phyloP scores from a whole-genome alignment of 1,139 yeast genomes.

The Meyerozyma carpophila region DNA sequence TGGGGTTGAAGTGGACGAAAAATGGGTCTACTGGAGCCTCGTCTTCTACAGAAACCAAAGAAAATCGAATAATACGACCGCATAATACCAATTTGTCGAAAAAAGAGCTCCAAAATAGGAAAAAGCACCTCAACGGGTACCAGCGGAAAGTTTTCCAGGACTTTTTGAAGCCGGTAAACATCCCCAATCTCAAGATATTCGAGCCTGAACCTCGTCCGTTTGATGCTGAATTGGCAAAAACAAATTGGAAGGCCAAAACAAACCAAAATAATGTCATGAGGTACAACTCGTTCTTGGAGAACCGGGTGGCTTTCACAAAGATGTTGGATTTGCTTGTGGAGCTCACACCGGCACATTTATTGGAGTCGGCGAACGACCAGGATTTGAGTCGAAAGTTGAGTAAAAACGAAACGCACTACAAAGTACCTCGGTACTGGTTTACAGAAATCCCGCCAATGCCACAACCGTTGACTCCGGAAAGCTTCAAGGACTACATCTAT shows the following conservation, averaged over 20 bases:
- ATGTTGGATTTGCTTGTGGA: conserved; percentile 29
- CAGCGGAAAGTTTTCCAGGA: conserved; percentile 27
- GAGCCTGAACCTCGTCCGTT: conserved; percentile 18
- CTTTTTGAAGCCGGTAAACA: conserved; percentile 31
- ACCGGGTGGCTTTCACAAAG: conserved; percentile 23
- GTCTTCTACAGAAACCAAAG: neutral
- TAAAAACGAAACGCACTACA: conserved; percentile 5
- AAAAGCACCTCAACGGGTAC: conserved; percentile 11
- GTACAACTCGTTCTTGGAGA: conserved; percentile 19
- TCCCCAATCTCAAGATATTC: conserved; percentile 30
- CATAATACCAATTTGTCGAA: conserved; percentile 5
- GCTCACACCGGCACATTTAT: conserved; percentile 27
- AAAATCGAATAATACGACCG: neutral
- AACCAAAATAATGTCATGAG: conserved; percentile 10
- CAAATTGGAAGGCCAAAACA: conserved; percentile 22
- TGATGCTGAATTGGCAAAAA: conserved; percentile 18
- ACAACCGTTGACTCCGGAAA: conserved; percentile 18
- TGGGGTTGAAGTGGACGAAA: conserved; percentile 3
- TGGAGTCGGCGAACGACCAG: conserved; percentile 12
- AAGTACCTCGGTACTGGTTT: conserved; percentile 19
- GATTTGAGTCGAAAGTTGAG: neutral
- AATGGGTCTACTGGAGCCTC: neutral
- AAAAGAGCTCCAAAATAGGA: conserved; percentile 6
- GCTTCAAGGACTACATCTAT: conserved; percentile 34
- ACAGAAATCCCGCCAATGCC: conserved; percentile 34